Evolutionary conservation across 1,139 yeast species (phyloP), one percentile per base, ranked within the genome.

Genomic region (Meyerozyma carpophila): DNA sequence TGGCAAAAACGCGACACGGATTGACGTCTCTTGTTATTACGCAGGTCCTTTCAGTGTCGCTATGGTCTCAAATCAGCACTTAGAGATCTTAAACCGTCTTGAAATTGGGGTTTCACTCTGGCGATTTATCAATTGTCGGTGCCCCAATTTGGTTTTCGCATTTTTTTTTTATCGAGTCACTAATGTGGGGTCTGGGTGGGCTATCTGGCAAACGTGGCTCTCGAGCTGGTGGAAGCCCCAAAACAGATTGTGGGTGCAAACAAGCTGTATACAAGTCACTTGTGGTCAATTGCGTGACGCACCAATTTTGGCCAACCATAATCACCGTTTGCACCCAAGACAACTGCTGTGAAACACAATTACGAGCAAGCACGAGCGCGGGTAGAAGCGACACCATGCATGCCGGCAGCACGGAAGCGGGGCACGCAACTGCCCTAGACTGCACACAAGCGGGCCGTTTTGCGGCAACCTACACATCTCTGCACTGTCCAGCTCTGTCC

Each of bases 91-190:
- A 31, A 14, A 16, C 34, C 16, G 20, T 31, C 16, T 31, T 9
- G 2, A 13, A n/a, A 31, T 14, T 13, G 34, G 5, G 16, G 34
- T 13, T 14, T 31, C 34, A 31, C 14, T 31, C 20, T 13, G 20
- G 34, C 34, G 20, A 14, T 31, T 3, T 31, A n/a, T 34, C 37
- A 32, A n/a, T 20, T 11, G 37, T 34, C 10, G 26, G 26, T 13
- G n/a, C 36, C 21, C 16, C 10, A 16, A 32, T 13, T 32, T 6
- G 37, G 13, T 34, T 34, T 34, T 34, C 37, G 37, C 37, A 34
- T 32, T 32, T 34, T 34, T 34, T 34, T 34, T 34, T 34, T 34
- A 18, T 18, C 37, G 26, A 21, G 37, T 34, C 37, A 34, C 37
- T 9, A 10, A 11, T 21, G 37, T 34, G 37, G 37, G 37, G 37